These are phyloP conservation scores for Fusarium oligoseptatum DNA, from an alignment of 2,329 filamentous ascomycete genomes.

Conservation along the genomic window DNA sequence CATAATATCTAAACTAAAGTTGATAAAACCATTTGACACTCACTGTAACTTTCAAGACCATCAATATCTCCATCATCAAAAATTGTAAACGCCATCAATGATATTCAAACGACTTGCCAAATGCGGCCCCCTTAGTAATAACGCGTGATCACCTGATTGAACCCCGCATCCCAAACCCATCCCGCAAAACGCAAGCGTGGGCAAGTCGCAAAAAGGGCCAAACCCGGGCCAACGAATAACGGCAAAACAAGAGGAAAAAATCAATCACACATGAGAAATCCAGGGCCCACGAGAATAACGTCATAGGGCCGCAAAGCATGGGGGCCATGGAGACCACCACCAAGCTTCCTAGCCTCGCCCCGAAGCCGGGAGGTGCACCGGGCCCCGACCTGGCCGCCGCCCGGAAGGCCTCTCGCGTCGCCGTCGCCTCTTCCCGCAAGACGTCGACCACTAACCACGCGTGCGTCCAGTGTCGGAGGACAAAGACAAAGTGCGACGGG, in stretches of 20 bases:
- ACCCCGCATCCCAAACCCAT: neutral
- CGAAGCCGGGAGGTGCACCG: neutral
- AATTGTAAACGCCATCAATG: neutral
- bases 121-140: neutral
- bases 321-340: constrained; percentile 9
- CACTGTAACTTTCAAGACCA: neutral
- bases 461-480: constrained; percentile 20
- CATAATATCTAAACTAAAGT: neutral
- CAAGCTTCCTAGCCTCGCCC: constrained; percentile 18
- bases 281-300: constrained; percentile 13
- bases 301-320: constrained; percentile 15
- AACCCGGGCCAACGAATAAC: neutral
- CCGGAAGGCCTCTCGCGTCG: neutral
- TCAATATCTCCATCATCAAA: neutral
- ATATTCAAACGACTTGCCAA: neutral
- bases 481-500: constrained; percentile 29
- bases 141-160: constrained; percentile 8
- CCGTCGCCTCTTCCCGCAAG: constrained; percentile 10
- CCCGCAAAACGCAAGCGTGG: neutral
- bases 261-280: neutral
- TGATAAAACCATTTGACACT: neutral
- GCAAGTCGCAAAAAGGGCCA: neutral
- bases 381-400: neutral
- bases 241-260: neutral
- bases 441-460: constrained; percentile 13